Evolutionary conservation across 345 rosid species (phyloP).

Genomic region (Eucalyptus curtisii): DNA sequence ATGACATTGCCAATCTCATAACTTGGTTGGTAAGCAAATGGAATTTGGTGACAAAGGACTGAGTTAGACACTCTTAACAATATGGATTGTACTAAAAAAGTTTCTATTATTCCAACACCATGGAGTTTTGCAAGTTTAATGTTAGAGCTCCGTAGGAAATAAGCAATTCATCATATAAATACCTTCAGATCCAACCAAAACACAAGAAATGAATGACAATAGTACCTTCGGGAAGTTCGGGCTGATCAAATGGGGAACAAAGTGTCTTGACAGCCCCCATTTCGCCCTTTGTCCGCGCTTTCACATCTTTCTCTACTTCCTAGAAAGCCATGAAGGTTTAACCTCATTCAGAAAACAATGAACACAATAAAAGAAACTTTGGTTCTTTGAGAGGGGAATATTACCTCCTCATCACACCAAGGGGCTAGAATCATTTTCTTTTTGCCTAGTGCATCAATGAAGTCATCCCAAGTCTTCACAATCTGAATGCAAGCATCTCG

Average conservation of each 20-base stretch:
- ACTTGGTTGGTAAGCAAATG: background rate
- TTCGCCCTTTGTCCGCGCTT: slow-evolving; percentile 82
- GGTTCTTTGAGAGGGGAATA: background rate
- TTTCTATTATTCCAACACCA: background rate
- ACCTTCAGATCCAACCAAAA: background rate
- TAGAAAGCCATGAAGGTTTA: background rate
- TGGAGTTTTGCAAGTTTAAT: background rate
- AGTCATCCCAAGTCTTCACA: slow-evolving; percentile 80
- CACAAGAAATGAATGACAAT: background rate
- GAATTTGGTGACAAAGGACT: background rate
- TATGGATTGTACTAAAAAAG: background rate
- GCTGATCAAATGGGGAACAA: slow-evolving; percentile 93
- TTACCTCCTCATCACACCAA: slow-evolving; percentile 96
- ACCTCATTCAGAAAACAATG: background rate
- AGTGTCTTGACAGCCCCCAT: slow-evolving; percentile 91
- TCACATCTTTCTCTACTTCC: slow-evolving; percentile 93
- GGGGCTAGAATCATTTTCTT: slow-evolving; percentile 94
- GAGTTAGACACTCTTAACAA: background rate
- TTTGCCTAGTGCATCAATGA: slow-evolving; percentile 52
- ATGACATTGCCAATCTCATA: background rate
- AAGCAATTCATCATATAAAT: background rate
- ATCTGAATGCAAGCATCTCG: slow-evolving; percentile 63
- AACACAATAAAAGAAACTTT: background rate
- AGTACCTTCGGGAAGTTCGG: slow-evolving; percentile 69
- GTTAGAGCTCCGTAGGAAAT: background rate